Evolutionary conservation across 306 rosid species (phyloP).

Genomic region (Oemleria cerasiformis): DNA sequence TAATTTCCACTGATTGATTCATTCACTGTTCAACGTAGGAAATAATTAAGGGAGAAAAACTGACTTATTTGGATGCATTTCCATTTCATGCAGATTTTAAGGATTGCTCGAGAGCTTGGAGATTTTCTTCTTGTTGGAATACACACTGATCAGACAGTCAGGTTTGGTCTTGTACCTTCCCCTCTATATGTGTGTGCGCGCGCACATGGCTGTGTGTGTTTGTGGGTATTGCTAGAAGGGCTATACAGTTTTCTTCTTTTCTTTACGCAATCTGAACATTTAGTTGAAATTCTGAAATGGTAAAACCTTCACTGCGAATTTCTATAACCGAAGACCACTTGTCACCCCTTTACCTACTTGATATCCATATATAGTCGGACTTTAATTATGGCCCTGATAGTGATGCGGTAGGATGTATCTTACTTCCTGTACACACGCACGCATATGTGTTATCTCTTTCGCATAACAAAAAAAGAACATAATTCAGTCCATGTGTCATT

Average conservation of each 20-base stretch:
- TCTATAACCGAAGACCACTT: neutral
- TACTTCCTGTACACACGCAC: neutral
- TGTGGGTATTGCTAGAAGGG: neutral
- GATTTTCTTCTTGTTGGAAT: constrained; percentile 98
- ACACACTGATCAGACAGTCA: constrained; percentile 90
- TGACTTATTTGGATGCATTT: neutral
- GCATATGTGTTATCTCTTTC: neutral
- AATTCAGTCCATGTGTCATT: neutral
- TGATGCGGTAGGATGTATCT: neutral
- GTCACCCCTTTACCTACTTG: neutral
- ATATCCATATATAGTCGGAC: neutral
- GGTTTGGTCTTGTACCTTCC: constrained; percentile 41
- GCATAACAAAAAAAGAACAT: neutral
- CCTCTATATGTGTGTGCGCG: neutral
- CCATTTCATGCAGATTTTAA: constrained; percentile 60
- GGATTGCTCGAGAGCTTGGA: constrained; percentile 79
- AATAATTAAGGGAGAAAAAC: neutral
- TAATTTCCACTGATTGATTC: neutral
- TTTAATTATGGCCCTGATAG: neutral
- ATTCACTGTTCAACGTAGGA: neutral
- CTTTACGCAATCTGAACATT: neutral
- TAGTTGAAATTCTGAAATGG: too few relatives aligned
- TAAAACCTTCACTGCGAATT: neutral
- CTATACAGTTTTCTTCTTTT: neutral
- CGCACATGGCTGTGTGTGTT: too few relatives aligned